Percentiles rank a stretch among this genome's conserved stretches.
phyloP scores from a whole-genome alignment of 257 asterid species.

The Scutellaria minor region DNA sequence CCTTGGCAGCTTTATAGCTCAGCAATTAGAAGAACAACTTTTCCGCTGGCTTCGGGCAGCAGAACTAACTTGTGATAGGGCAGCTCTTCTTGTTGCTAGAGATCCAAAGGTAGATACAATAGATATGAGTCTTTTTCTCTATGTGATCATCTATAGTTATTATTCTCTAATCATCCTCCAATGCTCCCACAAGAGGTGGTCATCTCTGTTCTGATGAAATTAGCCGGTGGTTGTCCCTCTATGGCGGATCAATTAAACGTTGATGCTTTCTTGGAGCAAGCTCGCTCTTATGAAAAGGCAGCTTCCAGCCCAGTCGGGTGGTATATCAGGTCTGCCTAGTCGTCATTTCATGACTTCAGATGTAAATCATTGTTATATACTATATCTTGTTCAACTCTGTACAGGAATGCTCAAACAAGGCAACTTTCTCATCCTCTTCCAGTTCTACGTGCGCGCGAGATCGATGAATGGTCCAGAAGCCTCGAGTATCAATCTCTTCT shows the following conservation, averaged over 20 bases:
- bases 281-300: slow-evolving; percentile 91
- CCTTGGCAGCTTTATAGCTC: slow-evolving; percentile 85
- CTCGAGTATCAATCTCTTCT: slow-evolving; percentile 71
- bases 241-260: slow-evolving; percentile 88
- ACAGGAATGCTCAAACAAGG: slow-evolving; percentile 92
- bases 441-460: slow-evolving; percentile 91
- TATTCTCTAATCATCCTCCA: slow-evolving; percentile 36
- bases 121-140: slow-evolving; percentile 2
- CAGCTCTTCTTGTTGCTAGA: slow-evolving; percentile 90
- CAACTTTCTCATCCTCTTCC: slow-evolving; percentile 98
- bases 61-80: slow-evolving; percentile 96
- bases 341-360: background rate
- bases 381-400: slow-evolving; percentile 18
- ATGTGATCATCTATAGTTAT: slow-evolving; percentile 16
- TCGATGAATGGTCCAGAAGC: slow-evolving; percentile 97
- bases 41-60: slow-evolving; percentile 98
- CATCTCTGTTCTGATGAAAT: slow-evolving; percentile 93
- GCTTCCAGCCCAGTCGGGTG: slow-evolving; percentile 95
- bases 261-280: slow-evolving; percentile 98
- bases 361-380: slow-evolving; percentile 17
- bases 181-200: slow-evolving; percentile 94
- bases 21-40: slow-evolving; percentile 88
- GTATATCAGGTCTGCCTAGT: slow-evolving; percentile 73
- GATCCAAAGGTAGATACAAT: slow-evolving; percentile 80
- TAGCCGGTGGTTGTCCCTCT: slow-evolving; percentile 99